Evolutionary conservation across 2,329 filamentous ascomycete genomes (phyloP).

Genomic region (Diplodia scrobiculata): DNA sequence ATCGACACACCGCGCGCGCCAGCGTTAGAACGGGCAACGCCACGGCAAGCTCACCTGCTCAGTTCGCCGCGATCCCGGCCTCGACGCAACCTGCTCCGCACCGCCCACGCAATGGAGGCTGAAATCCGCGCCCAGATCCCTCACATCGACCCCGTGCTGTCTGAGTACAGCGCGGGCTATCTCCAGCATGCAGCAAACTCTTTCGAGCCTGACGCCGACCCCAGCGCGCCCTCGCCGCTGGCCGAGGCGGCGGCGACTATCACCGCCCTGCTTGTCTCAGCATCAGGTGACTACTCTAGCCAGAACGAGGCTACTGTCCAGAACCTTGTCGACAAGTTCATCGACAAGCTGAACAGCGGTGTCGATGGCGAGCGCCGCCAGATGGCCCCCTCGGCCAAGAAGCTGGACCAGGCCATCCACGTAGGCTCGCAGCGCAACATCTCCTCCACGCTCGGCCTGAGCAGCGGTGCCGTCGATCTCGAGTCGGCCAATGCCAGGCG

Average conservation of each 20-base stretch:
- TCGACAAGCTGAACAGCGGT: slow-evolving; percentile 76
- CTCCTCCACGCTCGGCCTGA: slow-evolving; percentile 88
- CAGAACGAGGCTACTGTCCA: slow-evolving; percentile 76
- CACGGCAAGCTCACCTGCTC: slow-evolving; percentile 8
- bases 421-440: slow-evolving; percentile 93
- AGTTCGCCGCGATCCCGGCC: slow-evolving; percentile 2
- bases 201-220: slow-evolving; percentile 73
- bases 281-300: slow-evolving; percentile 77
- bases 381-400: slow-evolving; percentile 74
- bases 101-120: slow-evolving; percentile 68
- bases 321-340: slow-evolving; percentile 85
- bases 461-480: slow-evolving; percentile 81
- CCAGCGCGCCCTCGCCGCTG: slow-evolving; percentile 71
- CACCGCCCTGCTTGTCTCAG: slow-evolving; percentile 86
- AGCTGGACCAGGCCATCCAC: slow-evolving; percentile 91
- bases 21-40: slow-evolving; percentile 9
- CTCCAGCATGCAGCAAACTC: slow-evolving; percentile 87
- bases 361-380: slow-evolving; percentile 66
- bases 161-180: slow-evolving; percentile 92
- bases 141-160: slow-evolving; percentile 83
- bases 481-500: slow-evolving; percentile 92
- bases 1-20: slow-evolving; percentile 5
- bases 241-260: slow-evolving; percentile 81
- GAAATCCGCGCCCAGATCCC: slow-evolving; percentile 83
- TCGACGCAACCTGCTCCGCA: slow-evolving; percentile 11